phyloP scores from a whole-genome alignment of 495 filamentous ascomycete genomes.

The Letharia lupina region DNA sequence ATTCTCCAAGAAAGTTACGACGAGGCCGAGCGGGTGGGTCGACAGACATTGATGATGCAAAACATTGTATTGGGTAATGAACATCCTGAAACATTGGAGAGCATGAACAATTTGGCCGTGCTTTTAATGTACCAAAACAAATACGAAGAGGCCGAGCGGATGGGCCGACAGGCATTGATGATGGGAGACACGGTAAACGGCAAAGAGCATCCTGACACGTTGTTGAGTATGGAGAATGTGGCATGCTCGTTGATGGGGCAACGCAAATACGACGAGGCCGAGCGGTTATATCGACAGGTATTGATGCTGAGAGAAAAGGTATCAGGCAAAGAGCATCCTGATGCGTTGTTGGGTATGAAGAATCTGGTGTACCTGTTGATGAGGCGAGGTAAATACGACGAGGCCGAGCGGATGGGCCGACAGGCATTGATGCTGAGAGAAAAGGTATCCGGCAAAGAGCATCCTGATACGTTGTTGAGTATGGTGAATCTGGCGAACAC shows the following conservation, averaged over 20 bases:
- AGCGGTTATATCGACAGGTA: constrained; percentile 23
- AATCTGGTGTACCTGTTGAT: constrained; percentile 25
- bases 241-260: constrained; percentile 1
- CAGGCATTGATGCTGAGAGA: constrained; percentile 23
- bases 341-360: constrained; percentile 24
- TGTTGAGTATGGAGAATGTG: constrained; percentile 21
- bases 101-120: constrained; percentile 25
- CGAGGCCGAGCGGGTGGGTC: constrained; percentile 30
- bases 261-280: constrained; percentile 27
- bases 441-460: constrained; percentile 27
- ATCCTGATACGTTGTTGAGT: constrained; percentile 28
- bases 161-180: constrained; percentile 7
- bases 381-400: constrained; percentile 29
- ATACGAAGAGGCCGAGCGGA: constrained; percentile 25
- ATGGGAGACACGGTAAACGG: constrained; percentile 17
- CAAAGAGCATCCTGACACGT: constrained; percentile 24
- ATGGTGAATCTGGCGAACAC: constrained; percentile 25
- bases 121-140: constrained; percentile 26
- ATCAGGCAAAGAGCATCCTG: constrained; percentile 29
- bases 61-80: constrained; percentile 29
- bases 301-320: constrained; percentile 28
- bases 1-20: constrained; percentile 12
- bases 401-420: constrained; percentile 30
- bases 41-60: constrained; percentile 24
- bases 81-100: constrained; percentile 26